Percentiles rank a stretch among this genome's conserved stretches.
phyloP scores from a whole-genome alignment of 768 basidiomycete genomes.

The Coprinopsis sp. region DNA sequence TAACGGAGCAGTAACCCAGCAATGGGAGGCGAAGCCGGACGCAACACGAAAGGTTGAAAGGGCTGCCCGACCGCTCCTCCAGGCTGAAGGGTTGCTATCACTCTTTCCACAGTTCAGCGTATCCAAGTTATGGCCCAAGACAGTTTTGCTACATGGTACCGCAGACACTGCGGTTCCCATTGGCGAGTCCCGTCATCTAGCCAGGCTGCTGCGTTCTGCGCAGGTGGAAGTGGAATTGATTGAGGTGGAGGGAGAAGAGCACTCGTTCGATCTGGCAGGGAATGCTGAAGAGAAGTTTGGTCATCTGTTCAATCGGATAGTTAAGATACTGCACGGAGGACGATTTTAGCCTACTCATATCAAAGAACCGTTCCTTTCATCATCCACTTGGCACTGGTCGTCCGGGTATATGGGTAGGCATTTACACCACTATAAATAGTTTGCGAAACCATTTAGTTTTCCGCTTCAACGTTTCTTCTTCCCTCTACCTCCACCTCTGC shows the following conservation, averaged over 20 bases:
- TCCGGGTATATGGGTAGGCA: too few relatives aligned
- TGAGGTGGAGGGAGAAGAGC: slow-evolving; percentile 34
- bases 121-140: slow-evolving; percentile 36
- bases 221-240: slow-evolving; percentile 22
- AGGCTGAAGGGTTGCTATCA: slow-evolving; percentile 18
- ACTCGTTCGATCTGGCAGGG: slow-evolving; percentile 49
- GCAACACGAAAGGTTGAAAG: too few relatives aligned
- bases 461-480: not conserved
- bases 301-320: slow-evolving; percentile 8
- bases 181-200: slow-evolving; percentile 35
- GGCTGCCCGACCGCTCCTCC: too few relatives aligned
- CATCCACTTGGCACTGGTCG: too few relatives aligned
- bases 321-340: slow-evolving; percentile 4
- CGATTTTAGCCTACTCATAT: too few relatives aligned
- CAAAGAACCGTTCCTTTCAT: not conserved
- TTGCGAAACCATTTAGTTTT: not conserved
- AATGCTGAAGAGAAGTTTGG: slow-evolving; percentile 32
- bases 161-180: slow-evolving; percentile 42
- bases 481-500: not conserved
- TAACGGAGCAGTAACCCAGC: too few relatives aligned
- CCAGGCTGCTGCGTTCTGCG: slow-evolving; percentile 21
- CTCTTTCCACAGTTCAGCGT: slow-evolving; percentile 46
- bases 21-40: too few relatives aligned
- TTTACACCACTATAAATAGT: too few relatives aligned
- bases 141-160: slow-evolving; percentile 44